These are phyloP conservation scores for Mycena filopes DNA, from an alignment of 768 basidiomycete genomes.

Conservation along the genomic window DNA sequence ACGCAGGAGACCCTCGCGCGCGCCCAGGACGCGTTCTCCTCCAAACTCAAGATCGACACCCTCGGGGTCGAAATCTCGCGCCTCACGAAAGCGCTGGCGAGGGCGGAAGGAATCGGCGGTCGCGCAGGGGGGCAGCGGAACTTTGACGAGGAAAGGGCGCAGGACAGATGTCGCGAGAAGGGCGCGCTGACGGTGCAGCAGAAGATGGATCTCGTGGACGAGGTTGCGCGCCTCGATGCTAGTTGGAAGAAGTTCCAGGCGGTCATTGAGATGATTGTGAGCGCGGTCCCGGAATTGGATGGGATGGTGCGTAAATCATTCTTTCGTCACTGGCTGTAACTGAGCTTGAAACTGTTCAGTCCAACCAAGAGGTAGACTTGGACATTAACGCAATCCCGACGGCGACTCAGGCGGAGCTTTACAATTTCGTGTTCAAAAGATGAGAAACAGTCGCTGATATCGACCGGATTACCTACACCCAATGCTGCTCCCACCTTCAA, in stretches of 20 bases:
- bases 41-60: constrained; percentile 1
- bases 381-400: background rate
- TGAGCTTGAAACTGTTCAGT: background rate
- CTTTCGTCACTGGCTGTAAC: background rate
- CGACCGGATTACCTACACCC: background rate
- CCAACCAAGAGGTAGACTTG: background rate
- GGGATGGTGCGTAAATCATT: background rate
- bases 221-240: no score
- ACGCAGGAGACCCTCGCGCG: background rate
- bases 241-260: no score
- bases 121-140: background rate
- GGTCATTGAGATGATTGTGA: no score
- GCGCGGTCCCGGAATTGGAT: background rate
- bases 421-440: background rate
- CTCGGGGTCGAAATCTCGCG: background rate
- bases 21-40: background rate
- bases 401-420: background rate
- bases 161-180: background rate
- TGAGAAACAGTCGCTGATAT: background rate
- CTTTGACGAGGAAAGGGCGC: background rate
- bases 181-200: no score
- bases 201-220: no score
- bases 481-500: no score
- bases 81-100: background rate
- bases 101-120: background rate